Evolutionary conservation across 2,329 filamentous ascomycete species (phyloP).

Genomic region (Penicillium sp.): DNA sequence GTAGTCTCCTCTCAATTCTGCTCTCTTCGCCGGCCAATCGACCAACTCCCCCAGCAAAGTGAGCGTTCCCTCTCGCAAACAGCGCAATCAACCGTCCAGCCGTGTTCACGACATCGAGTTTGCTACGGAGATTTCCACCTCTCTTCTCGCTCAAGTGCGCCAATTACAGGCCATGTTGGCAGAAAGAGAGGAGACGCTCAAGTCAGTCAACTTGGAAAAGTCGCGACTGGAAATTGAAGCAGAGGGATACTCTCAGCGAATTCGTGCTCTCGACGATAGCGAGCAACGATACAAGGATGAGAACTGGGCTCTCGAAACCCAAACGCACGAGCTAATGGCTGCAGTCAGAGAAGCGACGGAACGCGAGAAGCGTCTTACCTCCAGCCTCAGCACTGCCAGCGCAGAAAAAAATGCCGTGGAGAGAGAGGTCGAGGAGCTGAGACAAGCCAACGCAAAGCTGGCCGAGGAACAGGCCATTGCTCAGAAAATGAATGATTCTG

Average conservation of each 20-base stretch:
- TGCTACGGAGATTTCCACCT: constrained; percentile 95
- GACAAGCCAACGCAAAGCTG: constrained; percentile 69
- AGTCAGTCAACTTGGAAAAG: constrained; percentile 66
- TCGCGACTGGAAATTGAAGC: constrained; percentile 75
- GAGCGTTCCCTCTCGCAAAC: constrained; percentile 75
- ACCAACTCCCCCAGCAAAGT: constrained; percentile 85
- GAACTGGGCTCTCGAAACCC: constrained; percentile 95
- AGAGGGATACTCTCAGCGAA: constrained; percentile 69
- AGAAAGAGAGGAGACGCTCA: constrained; percentile 82
- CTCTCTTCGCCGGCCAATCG: constrained; percentile 77
- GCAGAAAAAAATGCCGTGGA: constrained; percentile 72
- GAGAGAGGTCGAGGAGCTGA: constrained; percentile 86
- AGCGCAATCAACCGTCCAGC: constrained; percentile 82
- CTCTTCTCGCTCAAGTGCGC: constrained; percentile 85
- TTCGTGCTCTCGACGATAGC: constrained; percentile 82
- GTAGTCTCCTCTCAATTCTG: constrained; percentile 64
- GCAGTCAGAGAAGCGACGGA: constrained; percentile 70
- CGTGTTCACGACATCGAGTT: constrained; percentile 95
- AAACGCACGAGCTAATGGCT: constrained; percentile 74
- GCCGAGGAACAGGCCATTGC: constrained; percentile 70
- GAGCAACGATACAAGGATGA: constrained; percentile 97
- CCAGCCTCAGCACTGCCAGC: constrained; percentile 62
- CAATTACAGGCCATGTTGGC: constrained; percentile 78
- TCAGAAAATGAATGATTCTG: constrained; percentile 81
- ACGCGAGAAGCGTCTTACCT: constrained; percentile 73